Evolutionary conservation across 73 alveolate genomes (phyloP).

Genomic region (Tetrahymena malaccensis): DNA sequence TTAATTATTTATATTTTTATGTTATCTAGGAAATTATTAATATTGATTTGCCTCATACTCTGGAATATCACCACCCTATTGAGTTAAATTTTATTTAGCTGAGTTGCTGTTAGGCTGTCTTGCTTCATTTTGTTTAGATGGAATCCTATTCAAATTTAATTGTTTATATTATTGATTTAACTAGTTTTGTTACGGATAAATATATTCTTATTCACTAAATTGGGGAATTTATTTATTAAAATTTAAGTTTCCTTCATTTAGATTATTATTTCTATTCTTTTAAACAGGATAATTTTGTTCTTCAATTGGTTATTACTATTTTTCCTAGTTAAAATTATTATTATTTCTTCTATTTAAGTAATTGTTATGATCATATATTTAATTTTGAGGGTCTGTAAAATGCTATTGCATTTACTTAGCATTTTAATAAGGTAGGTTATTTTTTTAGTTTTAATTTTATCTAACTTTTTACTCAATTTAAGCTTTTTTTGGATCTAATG

Average conservation of each 20-base stretch:
- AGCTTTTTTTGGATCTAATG: too few species aligned
- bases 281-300: not conserved
- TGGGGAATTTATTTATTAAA: not conserved
- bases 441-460: too few species aligned
- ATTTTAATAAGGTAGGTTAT: too few species aligned
- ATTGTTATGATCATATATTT: too few species aligned
- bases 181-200: not conserved
- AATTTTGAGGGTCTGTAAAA: not conserved
- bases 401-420: too few species aligned
- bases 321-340: not conserved
- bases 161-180: not conserved
- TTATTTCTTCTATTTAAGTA: not conserved
- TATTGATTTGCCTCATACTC: not conserved
- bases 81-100: too few species aligned
- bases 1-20: too few species aligned
- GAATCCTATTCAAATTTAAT: too few species aligned
- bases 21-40: not conserved
- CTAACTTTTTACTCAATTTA: too few species aligned
- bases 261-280: too few species aligned
- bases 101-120: not conserved
- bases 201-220: not conserved
- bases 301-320: too few species aligned
- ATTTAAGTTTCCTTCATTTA: too few species aligned
- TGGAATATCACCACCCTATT: not conserved
- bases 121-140: not conserved